Base-by-base conservation (phyloP, 1,284 basidiomycete species). In the Ceratobasidium sp. region DNA sequence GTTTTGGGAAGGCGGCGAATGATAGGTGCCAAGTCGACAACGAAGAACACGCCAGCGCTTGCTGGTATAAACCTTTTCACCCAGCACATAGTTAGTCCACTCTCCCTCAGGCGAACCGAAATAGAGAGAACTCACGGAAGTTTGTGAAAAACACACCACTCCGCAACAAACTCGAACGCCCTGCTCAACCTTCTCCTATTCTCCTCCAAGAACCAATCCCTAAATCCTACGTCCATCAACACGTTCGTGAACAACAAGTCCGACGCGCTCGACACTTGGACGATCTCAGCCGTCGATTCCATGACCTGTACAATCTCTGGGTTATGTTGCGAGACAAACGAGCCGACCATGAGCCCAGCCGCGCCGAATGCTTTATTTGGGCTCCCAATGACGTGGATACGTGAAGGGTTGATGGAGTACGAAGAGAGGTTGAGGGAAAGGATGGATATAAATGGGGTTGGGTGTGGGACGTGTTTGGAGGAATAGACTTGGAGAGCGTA, bases 271-370 rank as follows among this genome's bases (percentile, higher is more conserved):
- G 45, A 51, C 57, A 73, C 62, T n/a, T 44, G 69, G 3, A 73
- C 27, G 7, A 48, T 48, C 47, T 73, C 45, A 14, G 51, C 67
- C 5, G 75, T 59, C 19, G 50, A 51, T 47, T 63, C 63, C 14
- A 76, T 44, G 1, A 62, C 41, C 17, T 41, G 22, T 5, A 76
- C 31, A 4, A 76, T 60, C 19, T 74, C 64, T 1, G 63, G 56
- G 51, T 76, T 76, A 63, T 75, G 47, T 33, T 75, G 76, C 11
- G 76, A 76, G 11, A 76, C 75, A 17, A 76, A 50, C 1, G 66
- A 54, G n/a, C 73, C 76, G 29, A 74, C 62, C 48, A 62, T 60
- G 15, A 76, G 31, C 15, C 76, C 76, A 29, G 73, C 63, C 19
- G 65, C 51, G 44, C 73, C 73, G 63, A 76, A 76, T 29, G 71